Conservation (phyloP, 805 yeast genomes). For the Scheffersomyces stipitis region DNA sequence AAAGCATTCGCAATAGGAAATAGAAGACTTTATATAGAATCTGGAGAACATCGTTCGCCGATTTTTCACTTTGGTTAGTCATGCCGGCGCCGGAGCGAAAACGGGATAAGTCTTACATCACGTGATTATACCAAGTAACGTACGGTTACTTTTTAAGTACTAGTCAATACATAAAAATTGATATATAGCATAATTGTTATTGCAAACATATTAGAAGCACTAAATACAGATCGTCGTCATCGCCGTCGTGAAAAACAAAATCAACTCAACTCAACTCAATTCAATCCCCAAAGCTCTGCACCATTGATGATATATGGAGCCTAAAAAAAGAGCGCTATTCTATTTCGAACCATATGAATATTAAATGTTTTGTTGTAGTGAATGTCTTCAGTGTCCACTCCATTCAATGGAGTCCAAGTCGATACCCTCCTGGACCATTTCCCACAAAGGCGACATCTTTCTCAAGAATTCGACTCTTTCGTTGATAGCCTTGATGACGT, state of each 20-base stretch:
- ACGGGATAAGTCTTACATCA: too few relatives aligned
- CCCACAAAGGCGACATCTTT: slow-evolving; percentile 95
- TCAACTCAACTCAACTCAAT: slow-evolving; percentile 82
- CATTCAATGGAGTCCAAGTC: slow-evolving; percentile 92
- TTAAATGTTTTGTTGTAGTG: too few relatives aligned
- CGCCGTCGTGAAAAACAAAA: slow-evolving; percentile 68
- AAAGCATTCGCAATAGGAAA: too few relatives aligned
- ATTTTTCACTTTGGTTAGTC: too few relatives aligned
- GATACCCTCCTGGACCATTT: slow-evolving; percentile 98
- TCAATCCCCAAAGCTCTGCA: too few relatives aligned
- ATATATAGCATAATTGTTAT: slow-evolving; percentile 57
- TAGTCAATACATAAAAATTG: too few relatives aligned
- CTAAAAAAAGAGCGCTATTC: too few relatives aligned
- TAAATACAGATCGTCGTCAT: slow-evolving; percentile 70
- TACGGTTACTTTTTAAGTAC: neutral
- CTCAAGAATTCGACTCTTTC: slow-evolving; percentile 90
- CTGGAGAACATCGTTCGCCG: too few relatives aligned
- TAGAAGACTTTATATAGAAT: too few relatives aligned
- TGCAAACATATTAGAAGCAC: slow-evolving; percentile 67
- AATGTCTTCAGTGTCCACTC: slow-evolving; percentile 98
- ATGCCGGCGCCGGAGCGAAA: too few relatives aligned
- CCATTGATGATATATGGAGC: too few relatives aligned
- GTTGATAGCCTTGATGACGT: slow-evolving; percentile 82
- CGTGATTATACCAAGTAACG: slow-evolving; percentile 30
- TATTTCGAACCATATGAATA: too few relatives aligned